phyloP scores from a whole-genome alignment of 805 yeast genomes.

The Myxozyma nipponensis region DNA sequence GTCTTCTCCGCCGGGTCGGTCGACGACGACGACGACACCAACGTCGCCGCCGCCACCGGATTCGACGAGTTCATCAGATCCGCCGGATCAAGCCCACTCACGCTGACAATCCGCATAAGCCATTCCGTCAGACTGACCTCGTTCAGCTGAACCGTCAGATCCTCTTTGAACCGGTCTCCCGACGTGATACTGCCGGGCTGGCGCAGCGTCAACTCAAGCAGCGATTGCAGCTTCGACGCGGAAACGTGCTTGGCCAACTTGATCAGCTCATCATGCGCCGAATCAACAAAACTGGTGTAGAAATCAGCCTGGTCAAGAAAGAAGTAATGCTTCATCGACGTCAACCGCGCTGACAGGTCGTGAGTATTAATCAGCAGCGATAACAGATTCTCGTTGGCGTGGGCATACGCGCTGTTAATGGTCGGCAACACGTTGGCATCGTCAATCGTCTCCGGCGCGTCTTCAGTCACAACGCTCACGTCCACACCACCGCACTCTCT shows the following conservation, averaged over 20 bases:
- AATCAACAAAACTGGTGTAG: constrained; percentile 52
- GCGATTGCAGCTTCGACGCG: constrained; percentile 36
- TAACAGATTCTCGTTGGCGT: constrained; percentile 63
- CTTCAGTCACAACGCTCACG: constrained; percentile 32
- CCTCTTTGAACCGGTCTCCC: constrained; percentile 38
- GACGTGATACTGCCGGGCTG: constrained; percentile 42
- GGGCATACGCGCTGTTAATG: constrained; percentile 56
- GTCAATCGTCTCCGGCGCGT: constrained; percentile 30
- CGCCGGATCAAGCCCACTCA: constrained; percentile 36
- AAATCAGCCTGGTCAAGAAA: constrained; percentile 51
- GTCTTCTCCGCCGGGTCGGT: constrained; percentile 16
- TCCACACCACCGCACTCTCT: constrained; percentile 52
- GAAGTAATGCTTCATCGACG: constrained; percentile 53
- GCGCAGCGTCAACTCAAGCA: constrained; percentile 39
- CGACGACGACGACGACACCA: constrained; percentile 19
- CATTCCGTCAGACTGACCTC: constrained; percentile 37
- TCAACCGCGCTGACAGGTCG: constrained; percentile 47
- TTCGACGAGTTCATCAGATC: constrained; percentile 10
- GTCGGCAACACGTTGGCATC: constrained; percentile 44
- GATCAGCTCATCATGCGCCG: constrained; percentile 51
- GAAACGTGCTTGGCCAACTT: constrained; percentile 38
- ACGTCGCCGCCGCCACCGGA: constrained; percentile 9
- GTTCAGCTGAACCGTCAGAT: constrained; percentile 36
- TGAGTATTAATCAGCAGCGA: constrained; percentile 60
- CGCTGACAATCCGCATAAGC: constrained; percentile 37